A percentile compares a stretch with the other conserved stretches of the same genome.
These are phyloP conservation scores for Blastomyces gilchristii DNA, from an alignment of 2,329 filamentous ascomycete species.

Conservation along the genomic window DNA sequence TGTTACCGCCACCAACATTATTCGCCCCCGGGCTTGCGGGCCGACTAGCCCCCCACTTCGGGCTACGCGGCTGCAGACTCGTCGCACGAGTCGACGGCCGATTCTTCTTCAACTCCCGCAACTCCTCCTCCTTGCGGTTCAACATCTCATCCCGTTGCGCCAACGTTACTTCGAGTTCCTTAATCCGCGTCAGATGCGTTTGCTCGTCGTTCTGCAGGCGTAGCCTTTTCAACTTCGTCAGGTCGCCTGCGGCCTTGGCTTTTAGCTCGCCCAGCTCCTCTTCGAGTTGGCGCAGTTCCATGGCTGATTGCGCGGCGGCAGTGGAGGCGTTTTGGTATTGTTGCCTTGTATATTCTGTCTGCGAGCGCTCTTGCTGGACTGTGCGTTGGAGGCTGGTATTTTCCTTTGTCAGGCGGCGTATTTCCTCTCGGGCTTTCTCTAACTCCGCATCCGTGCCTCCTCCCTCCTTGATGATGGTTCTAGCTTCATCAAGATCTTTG, in stretches of 20 bases:
- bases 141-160: slow-evolving; percentile 31
- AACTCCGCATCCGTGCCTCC: slow-evolving; percentile 28
- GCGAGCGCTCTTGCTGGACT: slow-evolving; percentile 33
- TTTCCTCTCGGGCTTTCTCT: slow-evolving; percentile 33
- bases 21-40: slow-evolving; percentile 33
- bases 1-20: slow-evolving; percentile 17
- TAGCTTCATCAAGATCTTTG: slow-evolving; percentile 31
- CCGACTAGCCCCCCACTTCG: slow-evolving; percentile 29
- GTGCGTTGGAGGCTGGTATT: slow-evolving; percentile 28
- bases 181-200: slow-evolving; percentile 29
- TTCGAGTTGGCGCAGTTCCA: slow-evolving; percentile 30
- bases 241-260: slow-evolving; percentile 29
- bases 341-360: slow-evolving; percentile 37
- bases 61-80: slow-evolving; percentile 35
- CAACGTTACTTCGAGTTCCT: slow-evolving; percentile 30
- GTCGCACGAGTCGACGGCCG: slow-evolving; percentile 35
- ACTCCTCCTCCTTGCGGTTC: slow-evolving; percentile 36
- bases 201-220: slow-evolving; percentile 27
- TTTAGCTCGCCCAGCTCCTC: slow-evolving; percentile 30
- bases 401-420: slow-evolving; percentile 28
- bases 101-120: slow-evolving; percentile 36
- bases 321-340: slow-evolving; percentile 40
- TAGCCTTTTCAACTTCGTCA: slow-evolving; percentile 29
- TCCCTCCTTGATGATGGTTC: slow-evolving; percentile 31
- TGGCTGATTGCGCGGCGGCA: slow-evolving; percentile 33